These are phyloP conservation scores for Fusarium falciforme DNA, from an alignment of 2,329 filamentous ascomycete genomes.

Conservation along the genomic window DNA sequence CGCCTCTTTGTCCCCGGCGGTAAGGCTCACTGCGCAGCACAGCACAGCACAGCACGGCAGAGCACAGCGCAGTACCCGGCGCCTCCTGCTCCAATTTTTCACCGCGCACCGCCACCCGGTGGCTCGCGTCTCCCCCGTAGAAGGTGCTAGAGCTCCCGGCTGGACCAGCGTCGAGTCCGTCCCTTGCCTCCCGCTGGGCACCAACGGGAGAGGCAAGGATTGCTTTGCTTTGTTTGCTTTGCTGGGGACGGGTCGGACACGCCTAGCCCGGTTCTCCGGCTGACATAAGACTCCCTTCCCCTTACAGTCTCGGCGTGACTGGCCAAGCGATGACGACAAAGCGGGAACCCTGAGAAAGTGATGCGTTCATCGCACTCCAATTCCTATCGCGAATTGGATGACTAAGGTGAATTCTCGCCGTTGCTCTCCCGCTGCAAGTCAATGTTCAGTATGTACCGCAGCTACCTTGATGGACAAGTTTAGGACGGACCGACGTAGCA, in stretches of 20 bases:
- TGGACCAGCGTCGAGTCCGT: constrained; percentile 1
- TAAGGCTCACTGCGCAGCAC: constrained; percentile 19
- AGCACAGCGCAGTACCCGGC: not conserved
- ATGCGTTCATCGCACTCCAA: constrained; percentile 17
- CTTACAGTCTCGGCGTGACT: constrained; percentile 18
- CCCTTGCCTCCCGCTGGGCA: constrained; percentile 12
- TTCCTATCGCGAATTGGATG: constrained; percentile 22
- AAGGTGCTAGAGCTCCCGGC: constrained; percentile 45
- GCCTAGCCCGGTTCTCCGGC: constrained; percentile 9
- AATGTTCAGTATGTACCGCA: not conserved
- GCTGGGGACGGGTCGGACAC: constrained; percentile 12
- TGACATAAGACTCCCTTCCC: constrained; percentile 9
- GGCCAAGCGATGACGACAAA: constrained; percentile 33
- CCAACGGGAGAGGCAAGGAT: constrained; percentile 9
- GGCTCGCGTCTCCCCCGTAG: constrained; percentile 34
- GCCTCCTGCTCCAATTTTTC: constrained; percentile 12
- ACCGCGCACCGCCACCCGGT: constrained; percentile 38
- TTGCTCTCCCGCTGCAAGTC: not conserved
- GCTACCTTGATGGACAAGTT: constrained; percentile 48
- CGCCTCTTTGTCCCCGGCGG: constrained; percentile 17
- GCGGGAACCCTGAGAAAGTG: constrained; percentile 25
- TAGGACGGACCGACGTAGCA: constrained; percentile 4
- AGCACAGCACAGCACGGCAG: not conserved
- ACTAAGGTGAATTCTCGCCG: constrained; percentile 29
- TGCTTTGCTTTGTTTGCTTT: not conserved